These are phyloP conservation scores for Quercus tomentella DNA, from an alignment of 331 rosid species.

Conservation along the genomic window DNA sequence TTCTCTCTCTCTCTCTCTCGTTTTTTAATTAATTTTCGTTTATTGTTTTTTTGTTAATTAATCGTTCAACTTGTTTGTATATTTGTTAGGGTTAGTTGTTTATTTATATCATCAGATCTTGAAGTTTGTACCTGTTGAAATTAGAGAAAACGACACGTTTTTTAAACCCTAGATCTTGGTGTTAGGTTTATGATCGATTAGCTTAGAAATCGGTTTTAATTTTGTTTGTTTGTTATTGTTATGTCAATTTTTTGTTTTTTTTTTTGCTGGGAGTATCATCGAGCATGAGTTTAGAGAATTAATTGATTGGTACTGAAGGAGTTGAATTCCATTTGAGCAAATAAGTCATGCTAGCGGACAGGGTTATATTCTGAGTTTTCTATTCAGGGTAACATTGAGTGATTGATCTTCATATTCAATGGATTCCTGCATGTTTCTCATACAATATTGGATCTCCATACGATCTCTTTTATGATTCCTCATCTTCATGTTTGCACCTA, in stretches of 20 bases:
- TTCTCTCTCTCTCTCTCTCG: background rate
- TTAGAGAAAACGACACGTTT: background rate
- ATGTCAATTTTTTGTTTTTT: background rate
- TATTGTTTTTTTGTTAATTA: background rate
- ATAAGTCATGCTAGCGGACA: background rate
- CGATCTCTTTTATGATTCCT: background rate
- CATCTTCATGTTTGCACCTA: background rate
- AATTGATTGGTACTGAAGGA: background rate
- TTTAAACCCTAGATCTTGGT: conserved; percentile 1
- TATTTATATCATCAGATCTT: background rate
- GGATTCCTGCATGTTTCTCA: background rate
- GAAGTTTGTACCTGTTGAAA: background rate
- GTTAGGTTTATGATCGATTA: background rate
- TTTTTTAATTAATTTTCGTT: background rate
- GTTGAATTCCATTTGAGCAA: too few species aligned
- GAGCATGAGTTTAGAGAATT: background rate
- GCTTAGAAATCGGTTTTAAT: background rate
- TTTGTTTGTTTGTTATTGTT: background rate
- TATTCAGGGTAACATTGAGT: background rate
- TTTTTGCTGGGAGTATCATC: background rate
- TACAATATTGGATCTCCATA: background rate
- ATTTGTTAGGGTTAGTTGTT: background rate
- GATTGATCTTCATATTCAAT: background rate
- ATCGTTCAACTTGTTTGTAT: background rate
- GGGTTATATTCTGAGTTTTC: background rate